Evolutionary conservation across 2,329 filamentous ascomycete species (phyloP), one percentile per base, ranked within the genome.

Genomic region (Mycosphaerella sp.): DNA sequence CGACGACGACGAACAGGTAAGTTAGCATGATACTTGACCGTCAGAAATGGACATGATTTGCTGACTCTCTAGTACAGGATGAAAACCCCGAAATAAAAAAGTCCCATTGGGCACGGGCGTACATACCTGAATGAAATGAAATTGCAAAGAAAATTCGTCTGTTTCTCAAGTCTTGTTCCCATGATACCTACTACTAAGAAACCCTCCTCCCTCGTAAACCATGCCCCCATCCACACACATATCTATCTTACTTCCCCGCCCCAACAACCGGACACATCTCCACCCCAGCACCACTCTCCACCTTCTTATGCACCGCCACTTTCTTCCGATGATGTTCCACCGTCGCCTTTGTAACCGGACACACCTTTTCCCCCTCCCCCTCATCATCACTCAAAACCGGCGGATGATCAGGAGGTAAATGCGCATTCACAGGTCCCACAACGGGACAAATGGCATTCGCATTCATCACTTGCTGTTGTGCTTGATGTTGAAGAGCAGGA

Each of bases 271-370:
- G 73, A 59, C 73, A 76, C 46, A 73, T 70, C 8, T 65, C 62
- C 1, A 64, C 72, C 17, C 69, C 58, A n/a, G 66, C 66, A 12
- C 70, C 69, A 4, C 66, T 64, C 40, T 68, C 54, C n/a, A 76
- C 71, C 43, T 59, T 66, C 8, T 72, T 72, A 48, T 76, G 73
- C 48, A 61, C 62, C 40, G 68, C 64, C 8, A 76, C 70, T 64
- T 74, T 75, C 6, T 65, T 62, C 66, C 71, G 67, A 53, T 76
- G 73, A 52, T 76, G 73, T 23, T 67, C 70, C 10, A 75, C 65
- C 6, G 65, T 73, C 5, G 73, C 73, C 60, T 74, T 74, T 23
- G 73, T 75, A n/a, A 75, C 67, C 0, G 72, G 73, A 53, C 73
- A 75, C 6, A 73, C 66, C 8, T 21, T 21, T 21, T 21, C 21